Evolutionary conservation across 257 asterid species (phyloP).

Genomic region (Capsicum rhomboideum): DNA sequence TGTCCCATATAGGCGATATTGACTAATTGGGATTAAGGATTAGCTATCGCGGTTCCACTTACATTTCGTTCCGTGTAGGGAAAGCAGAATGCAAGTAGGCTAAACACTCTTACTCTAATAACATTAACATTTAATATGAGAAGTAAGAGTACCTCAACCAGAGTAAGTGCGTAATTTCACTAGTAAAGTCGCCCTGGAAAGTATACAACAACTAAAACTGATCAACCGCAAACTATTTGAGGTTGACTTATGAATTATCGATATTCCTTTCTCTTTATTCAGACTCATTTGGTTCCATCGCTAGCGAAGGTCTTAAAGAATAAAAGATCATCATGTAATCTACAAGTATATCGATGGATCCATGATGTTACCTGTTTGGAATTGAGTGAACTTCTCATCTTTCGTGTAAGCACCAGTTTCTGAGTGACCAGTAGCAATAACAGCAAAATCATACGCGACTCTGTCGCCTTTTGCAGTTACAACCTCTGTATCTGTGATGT

Average conservation of each 20-base stretch:
- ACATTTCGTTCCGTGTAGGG: too few species aligned
- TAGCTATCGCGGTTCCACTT: not conserved
- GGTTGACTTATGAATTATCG: not conserved
- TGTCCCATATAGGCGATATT: not conserved
- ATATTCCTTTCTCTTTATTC: not conserved
- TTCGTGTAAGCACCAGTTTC: not conserved
- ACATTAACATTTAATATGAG: too few species aligned
- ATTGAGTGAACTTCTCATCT: slow-evolving; percentile 6
- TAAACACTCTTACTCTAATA: too few species aligned
- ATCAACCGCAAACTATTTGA: not conserved
- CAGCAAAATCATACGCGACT: slow-evolving; percentile 8
- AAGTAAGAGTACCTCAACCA: too few species aligned
- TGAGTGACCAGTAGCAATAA: slow-evolving; percentile 8
- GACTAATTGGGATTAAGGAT: not conserved
- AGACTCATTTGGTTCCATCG: not conserved
- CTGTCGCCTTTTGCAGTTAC: not conserved
- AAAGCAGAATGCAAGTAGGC: too few species aligned
- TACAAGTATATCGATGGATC: not conserved
- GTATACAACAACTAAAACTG: not conserved
- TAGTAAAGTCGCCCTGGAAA: not conserved
- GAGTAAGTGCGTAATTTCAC: too few species aligned
- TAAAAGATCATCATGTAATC: not conserved
- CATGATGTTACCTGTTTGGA: slow-evolving; percentile 4
- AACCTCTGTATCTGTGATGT: slow-evolving; percentile 2
- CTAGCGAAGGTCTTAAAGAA: not conserved